Base-by-base conservation (phyloP, 2,329 filamentous ascomycete genomes). In the Ceratocystis lukuohia region DNA sequence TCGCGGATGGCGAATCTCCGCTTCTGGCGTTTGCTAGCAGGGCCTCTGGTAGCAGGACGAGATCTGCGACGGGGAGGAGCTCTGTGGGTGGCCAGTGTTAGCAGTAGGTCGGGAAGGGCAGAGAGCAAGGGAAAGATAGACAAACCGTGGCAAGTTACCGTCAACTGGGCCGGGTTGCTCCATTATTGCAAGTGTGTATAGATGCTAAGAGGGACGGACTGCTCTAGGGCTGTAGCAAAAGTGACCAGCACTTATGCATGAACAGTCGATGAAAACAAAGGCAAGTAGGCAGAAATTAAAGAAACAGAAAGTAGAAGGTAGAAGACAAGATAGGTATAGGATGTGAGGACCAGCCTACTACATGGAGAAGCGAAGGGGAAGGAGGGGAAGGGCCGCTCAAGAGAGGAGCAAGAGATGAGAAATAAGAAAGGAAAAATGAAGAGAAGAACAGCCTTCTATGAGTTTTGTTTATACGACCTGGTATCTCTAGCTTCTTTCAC, bases 211-310 rank as follows among this genome's bases (percentile, higher is more conserved):
- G 37, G 10, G 37, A 63, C 50, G 22, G 56, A 64, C 44, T 56
- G 41, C 41, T 46, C 28, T 20, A 33, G n/a, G 61, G 33, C 17
- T 25, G 44, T n/a, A 53, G 28, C 37, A 65, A 46, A 65, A 67
- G 66, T 62, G 56, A 33, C 66, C 66, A 65, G 66, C 66, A 67
- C 66, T 67, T 66, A 22, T 45, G 7, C 37, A 12, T 41, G 37
- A 41, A 25, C 22, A 28, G 22, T 25, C 10, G 4, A 53, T 3
- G 15, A 12, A 4, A 33, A 20, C 3, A n/a, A 6, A 62, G 20
- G 5, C 20, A 53, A 53, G 28, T 4, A n/a, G n/a, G 10, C 15
- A 56, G 28, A 25, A 20, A n/a, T 1, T 22, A 37, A 15, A 53
- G 62, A 33, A 17, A 28, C 15, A 62, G 20, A 30, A 20, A 17